Percentiles rank a stretch among this genome's conserved stretches.
phyloP scores from a whole-genome alignment of 495 filamentous ascomycete genomes.

The Astrothelium subdiscretum region DNA sequence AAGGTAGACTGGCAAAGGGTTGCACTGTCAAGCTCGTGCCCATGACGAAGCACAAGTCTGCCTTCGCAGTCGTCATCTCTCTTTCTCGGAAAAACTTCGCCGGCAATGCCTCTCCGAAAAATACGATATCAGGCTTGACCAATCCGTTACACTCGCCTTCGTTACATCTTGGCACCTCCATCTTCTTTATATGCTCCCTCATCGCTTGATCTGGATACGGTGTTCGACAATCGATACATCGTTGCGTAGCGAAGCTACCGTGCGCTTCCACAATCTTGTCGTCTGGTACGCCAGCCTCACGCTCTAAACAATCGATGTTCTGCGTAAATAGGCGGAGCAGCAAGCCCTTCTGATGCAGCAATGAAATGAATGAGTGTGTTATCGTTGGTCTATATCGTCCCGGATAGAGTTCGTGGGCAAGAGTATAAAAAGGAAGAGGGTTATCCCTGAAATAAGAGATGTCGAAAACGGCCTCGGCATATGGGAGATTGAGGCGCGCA shows the following conservation, averaged over 20 bases:
- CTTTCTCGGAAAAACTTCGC: constrained; percentile 51
- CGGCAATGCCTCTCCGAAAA: constrained; percentile 75
- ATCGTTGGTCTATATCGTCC: constrained; percentile 83
- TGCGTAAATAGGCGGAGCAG: constrained; percentile 87
- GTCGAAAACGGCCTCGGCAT: constrained; percentile 73
- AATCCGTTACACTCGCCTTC: constrained; percentile 54
- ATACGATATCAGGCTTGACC: constrained; percentile 95
- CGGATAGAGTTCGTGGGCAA: constrained; percentile 85
- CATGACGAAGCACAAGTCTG: constrained; percentile 81
- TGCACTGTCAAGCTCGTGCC: constrained; percentile 83
- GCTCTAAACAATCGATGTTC: constrained; percentile 93
- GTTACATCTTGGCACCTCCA: constrained; percentile 56
- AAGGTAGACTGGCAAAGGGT: constrained; percentile 76
- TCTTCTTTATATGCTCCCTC: constrained; percentile 49
- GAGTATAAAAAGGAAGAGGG: constrained; percentile 79
- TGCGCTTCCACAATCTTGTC: constrained; percentile 87
- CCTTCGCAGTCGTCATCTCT: constrained; percentile 40
- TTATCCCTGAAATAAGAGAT: constrained; percentile 75
- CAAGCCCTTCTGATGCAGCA: constrained; percentile 63
- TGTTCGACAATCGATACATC: constrained; percentile 76
- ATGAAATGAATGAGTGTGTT: constrained; percentile 65
- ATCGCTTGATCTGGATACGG: constrained; percentile 62
- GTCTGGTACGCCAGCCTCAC: constrained; percentile 69
- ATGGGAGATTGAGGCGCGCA: constrained; percentile 67
- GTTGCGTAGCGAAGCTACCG: constrained; percentile 81